Evolutionary conservation across 1,284 basidiomycete genomes (phyloP), one percentile per base, ranked within the genome.

Genomic region (Apiotrichum gamsii): DNA sequence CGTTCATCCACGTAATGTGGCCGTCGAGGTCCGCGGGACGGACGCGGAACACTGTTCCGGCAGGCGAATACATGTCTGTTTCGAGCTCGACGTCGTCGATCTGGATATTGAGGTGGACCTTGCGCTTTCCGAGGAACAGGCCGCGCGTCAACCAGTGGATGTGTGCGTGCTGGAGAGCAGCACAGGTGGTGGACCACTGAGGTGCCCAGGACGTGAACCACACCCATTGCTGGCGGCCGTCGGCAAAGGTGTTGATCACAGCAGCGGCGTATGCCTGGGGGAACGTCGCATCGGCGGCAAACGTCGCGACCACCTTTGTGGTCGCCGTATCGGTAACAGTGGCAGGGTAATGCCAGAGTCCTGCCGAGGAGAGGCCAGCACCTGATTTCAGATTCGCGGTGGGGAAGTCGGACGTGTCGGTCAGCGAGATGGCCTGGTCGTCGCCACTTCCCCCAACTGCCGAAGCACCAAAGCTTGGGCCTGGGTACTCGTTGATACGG

Each of bases 71-170:
- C 29, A 47, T 38, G 40, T 47, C 46, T 30, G 40, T 43, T 4
- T n/a, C 18, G 15, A 47, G 46, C 34, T 39, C 40, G 24, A 47
- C 18, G 40, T 47, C 46, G 40, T 47, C 46, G 24, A 47, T 47
- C 40, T 47, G 46, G 19, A 38, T 6, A 28, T 37, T 42, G 14
- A 47, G 46, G 35, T 47, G 35, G 14, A 23, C 33, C 46, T 47
- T 47, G 39, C 46, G 46, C 40, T 47, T 47, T n/a, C 46, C 46
- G 28, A 47, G 40, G 46, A 47, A 47, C 11, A 43, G 29, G 11
- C 46, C 46, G 23, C 46, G 46, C 8, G 46, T 47, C 19, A 47
- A 9, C 46, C 46, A 47, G 46, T 47, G 39, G 18, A 47, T 38
- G 46, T 47, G 46, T 8, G 46, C 39, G 35, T 47, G 46, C 40